Conservation (phyloP, 1,284 basidiomycete genomes). For the Marasmius oreades region DNA sequence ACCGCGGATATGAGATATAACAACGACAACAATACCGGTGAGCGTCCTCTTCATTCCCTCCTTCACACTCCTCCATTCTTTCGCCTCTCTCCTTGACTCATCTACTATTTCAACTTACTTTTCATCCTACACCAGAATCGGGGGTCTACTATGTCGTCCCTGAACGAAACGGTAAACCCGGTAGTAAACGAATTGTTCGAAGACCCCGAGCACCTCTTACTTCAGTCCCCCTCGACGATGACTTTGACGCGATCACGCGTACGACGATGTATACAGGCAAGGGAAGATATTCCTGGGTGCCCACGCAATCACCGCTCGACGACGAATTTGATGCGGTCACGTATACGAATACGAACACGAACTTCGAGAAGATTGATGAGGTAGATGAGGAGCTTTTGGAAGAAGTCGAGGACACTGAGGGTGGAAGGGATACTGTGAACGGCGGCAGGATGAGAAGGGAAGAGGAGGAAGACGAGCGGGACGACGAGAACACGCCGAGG, state of each 20-base stretch:
- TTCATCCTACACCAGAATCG: conserved; percentile 17
- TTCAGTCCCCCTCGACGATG: conserved; percentile 35
- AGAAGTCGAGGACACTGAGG: background rate
- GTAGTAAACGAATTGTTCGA: conserved; percentile 16
- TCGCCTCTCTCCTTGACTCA: too few species aligned
- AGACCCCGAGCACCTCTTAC: conserved; percentile 31
- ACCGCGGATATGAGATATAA: too few species aligned
- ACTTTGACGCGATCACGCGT: conserved; percentile 37
- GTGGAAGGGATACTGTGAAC: background rate
- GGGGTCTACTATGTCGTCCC: conserved; percentile 29
- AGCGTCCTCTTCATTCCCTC: too few species aligned
- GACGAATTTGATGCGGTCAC: conserved; percentile 22
- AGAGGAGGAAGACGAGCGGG: background rate
- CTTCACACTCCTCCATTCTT: too few species aligned
- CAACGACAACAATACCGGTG: too few species aligned
- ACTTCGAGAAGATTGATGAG: background rate
- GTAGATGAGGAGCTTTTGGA: background rate
- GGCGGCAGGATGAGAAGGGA: background rate
- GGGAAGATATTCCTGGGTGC: conserved; percentile 20
- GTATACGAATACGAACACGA: conserved; percentile 9
- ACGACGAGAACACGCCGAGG: too few species aligned
- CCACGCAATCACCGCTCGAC: conserved; percentile 13
- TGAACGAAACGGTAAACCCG: conserved; percentile 22
- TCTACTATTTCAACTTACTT: background rate
- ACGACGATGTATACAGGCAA: conserved; percentile 20